Evolutionary conservation across 176 grass and related monocot genomes (phyloP), one percentile per base, ranked within the genome.

Genomic region (Ensete glaucum): DNA sequence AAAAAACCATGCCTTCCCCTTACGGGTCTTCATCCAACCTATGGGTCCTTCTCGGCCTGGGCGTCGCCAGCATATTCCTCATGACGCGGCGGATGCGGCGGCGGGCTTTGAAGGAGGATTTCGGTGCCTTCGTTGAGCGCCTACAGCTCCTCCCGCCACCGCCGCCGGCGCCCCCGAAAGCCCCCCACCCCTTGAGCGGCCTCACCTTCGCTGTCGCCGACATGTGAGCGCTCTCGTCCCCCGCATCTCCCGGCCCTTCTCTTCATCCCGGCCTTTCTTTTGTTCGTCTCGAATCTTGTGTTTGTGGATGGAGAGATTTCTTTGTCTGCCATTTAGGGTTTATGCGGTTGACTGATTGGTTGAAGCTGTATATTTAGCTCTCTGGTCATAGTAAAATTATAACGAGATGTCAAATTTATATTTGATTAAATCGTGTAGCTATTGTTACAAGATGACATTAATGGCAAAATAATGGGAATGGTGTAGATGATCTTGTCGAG

Each of bases 201-300:
- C 91, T 99, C 82, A 87, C 80, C 86, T 99, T 99, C 62, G 96
- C 88, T 53, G 81, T 95, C 60, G 81, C 96, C 53, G 96, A 99
- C 80, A 78, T 88, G 96, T 99, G 94, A 81, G 76, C 70, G 9
- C 62, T 24, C 73, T 24, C 23, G 49, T 17, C 73, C 74, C 74
- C 49, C 10, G 22, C 6, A 49, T 48, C 64, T 55, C n/a, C 21
- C 5, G 16, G 24, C 50, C 77, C 22, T 1, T 1, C 62, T 23
- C 60, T 78, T 67, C 9, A 0, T 50, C 21, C 8, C 8, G 59
- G 53, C 1, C 20, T 50, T 50, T 77, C 4, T 8, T 77, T 77
- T 77, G 0, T 27, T 52, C 9, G 19, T 73, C 58, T 22, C 29
- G 9, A 51, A 52, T 56, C 14, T 74, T 2, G 14, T 29, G 1